Conservation (phyloP, 768 basidiomycete genomes). For the Tephrocybe sp. region DNA sequence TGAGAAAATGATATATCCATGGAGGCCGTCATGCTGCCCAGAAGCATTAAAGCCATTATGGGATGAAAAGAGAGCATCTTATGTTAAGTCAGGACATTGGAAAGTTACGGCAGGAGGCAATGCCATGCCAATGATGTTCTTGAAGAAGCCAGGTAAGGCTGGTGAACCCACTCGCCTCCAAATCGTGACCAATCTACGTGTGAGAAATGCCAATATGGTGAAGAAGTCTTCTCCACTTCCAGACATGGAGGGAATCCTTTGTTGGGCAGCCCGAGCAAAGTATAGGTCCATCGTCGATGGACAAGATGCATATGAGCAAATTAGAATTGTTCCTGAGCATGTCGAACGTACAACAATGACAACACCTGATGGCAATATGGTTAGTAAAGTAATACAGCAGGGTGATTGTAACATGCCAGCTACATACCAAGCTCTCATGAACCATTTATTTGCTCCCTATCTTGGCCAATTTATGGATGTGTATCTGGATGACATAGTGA, state of each 20-base stretch:
- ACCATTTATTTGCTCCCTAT: slow-evolving; percentile 24
- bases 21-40: slow-evolving; percentile 37
- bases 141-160: too few species aligned
- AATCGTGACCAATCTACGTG: slow-evolving; percentile 30
- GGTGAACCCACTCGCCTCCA: too few species aligned
- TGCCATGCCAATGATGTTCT: slow-evolving; percentile 34
- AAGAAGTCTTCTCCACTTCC: slow-evolving; percentile 27
- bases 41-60: slow-evolving; percentile 33
- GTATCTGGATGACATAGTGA: background rate
- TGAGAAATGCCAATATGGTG: slow-evolving; percentile 34
- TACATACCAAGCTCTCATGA: slow-evolving; percentile 40
- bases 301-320: slow-evolving; percentile 38
- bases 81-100: slow-evolving; percentile 28
- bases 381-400: slow-evolving; percentile 23
- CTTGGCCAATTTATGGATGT: slow-evolving; percentile 22
- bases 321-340: slow-evolving; percentile 22
- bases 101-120: slow-evolving; percentile 30
- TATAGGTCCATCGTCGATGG: slow-evolving; percentile 30
- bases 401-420: slow-evolving; percentile 10
- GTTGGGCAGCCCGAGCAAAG: slow-evolving; percentile 12
- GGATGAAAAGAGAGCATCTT: slow-evolving; percentile 28
- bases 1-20: slow-evolving; percentile 23
- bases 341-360: slow-evolving; percentile 18
- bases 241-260: slow-evolving; percentile 3
- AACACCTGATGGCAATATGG: slow-evolving; percentile 28